Percentiles rank a stretch among this genome's conserved stretches.
These are phyloP conservation scores for Heteromeles arbutifolia DNA, from an alignment of 306 rosid genomes.

Conservation along the genomic window DNA sequence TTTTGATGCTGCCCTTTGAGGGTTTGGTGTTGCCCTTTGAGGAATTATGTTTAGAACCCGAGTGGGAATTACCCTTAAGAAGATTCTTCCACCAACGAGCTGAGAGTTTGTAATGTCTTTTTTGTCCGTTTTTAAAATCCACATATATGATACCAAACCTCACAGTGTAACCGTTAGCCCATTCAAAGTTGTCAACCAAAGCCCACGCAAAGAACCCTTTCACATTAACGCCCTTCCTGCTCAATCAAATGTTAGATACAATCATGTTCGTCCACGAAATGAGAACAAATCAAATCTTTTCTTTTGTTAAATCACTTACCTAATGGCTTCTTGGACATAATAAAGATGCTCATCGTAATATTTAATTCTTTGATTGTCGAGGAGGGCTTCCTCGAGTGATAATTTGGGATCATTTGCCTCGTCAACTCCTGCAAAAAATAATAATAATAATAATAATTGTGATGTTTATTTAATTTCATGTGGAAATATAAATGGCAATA, in stretches of 20 bases:
- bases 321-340: constrained; percentile 32
- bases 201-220: constrained; percentile 49
- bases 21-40: not conserved
- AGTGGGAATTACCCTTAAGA: not conserved
- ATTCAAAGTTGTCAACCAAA: constrained; percentile 42
- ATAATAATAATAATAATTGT: not conserved
- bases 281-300: not conserved
- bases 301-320: constrained; percentile 20
- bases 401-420: constrained; percentile 25
- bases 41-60: not conserved
- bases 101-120: constrained; percentile 28
- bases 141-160: constrained; percentile 28
- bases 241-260: not conserved
- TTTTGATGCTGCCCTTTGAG: too few relatives aligned
- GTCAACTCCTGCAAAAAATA: constrained; percentile 27
- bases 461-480: not conserved
- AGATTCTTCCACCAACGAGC: constrained; percentile 19
- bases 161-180: constrained; percentile 23
- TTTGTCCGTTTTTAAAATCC: constrained; percentile 16
- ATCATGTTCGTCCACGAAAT: not conserved
- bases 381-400: constrained; percentile 26
- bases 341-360: constrained; percentile 32
- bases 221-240: constrained; percentile 38
- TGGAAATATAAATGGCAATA: not conserved
- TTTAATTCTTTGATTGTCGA: constrained; percentile 33